Evolutionary conservation across 2,329 filamentous ascomycete genomes (phyloP), one percentile per base, ranked within the genome.

Genomic region (Exophiala aquamarina): DNA sequence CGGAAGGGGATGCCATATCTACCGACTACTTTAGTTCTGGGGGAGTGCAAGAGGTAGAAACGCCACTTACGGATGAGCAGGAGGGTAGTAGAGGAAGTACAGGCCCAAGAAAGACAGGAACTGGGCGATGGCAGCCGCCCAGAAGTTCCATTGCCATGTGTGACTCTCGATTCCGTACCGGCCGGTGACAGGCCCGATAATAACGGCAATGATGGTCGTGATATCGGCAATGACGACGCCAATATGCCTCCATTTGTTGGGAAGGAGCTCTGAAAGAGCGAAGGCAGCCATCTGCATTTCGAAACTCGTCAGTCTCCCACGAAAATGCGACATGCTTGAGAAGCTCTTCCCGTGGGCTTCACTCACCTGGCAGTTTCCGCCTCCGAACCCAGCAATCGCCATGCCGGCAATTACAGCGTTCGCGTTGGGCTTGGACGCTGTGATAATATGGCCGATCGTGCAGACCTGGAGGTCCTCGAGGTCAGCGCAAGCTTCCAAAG

Each of bases 211-310:
- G 38, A 71, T 71, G 11, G 72, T 68, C 2, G 65, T 65, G 17
- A 66, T 54, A 53, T 72, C 70, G 3, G 71, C 70, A 35, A 75
- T 61, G 2, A 70, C 67, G 44, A 74, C 67, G 28, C 65, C 68
- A 21, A 68, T 70, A 53, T 74, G 70, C 43, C 72, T 59, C 70
- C 71, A 75, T 56, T 75, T 75, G 59, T 75, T 75, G 1, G 72
- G 72, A 2, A 76, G 64, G 17, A 76, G 65, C 33, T 53, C 47
- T 13, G 50, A 38, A 10, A 6, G 40, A 9, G 69, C 70, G 56
- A 74, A 73, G 32, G 70, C 71, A 13, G 69, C 72, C 43, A 71
- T 61, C n/a, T n/a, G n/a, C n/a, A n/a, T n/a, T 58, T 74, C 8
- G 23, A 23, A 15, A 17, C 14, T 17, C 15, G 14, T 32, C n/a